Conservation (phyloP, 1,284 basidiomycete genomes). For the Takashimella koratensis region DNA sequence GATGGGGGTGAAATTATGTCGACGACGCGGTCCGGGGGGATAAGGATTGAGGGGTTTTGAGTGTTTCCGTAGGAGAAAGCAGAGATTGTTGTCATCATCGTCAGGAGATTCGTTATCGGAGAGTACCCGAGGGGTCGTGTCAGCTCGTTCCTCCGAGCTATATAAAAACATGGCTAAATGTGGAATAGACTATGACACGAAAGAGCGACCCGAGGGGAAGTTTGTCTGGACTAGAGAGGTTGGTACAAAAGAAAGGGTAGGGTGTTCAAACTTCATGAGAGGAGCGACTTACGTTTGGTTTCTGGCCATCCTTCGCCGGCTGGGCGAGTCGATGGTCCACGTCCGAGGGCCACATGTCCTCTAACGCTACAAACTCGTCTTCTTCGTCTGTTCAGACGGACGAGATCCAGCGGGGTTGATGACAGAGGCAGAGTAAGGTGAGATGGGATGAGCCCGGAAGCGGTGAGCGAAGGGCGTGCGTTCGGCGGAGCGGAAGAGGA, state of each 20-base stretch:
- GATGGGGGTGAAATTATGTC: background rate
- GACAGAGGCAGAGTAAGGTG: too few relatives aligned
- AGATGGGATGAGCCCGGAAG: too few relatives aligned
- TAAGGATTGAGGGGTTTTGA: background rate
- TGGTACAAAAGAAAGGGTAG: background rate
- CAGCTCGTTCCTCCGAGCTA: background rate
- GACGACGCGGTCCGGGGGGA: background rate
- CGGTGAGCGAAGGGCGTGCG: too few relatives aligned
- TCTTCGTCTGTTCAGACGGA: conserved; percentile 26
- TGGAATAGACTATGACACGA: too few relatives aligned
- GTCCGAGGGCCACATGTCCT: conserved; percentile 19
- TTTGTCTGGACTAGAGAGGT: too few relatives aligned
- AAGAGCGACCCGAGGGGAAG: too few relatives aligned
- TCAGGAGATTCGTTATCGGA: background rate
- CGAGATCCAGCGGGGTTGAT: too few relatives aligned
- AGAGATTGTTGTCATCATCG: background rate
- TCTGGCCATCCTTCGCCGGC: background rate
- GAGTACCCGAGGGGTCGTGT: background rate
- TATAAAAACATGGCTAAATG: background rate
- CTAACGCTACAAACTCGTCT: conserved; percentile 8
- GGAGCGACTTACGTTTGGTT: background rate
- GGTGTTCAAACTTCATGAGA: conserved; percentile 3
- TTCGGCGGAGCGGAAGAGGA: too few relatives aligned
- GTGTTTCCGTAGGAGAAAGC: background rate
- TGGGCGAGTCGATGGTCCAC: conserved; percentile 11